Percentiles rank a stretch among this genome's conserved stretches.
Conservation (phyloP, 2,329 filamentous ascomycete species). For the Calonectria pauciramosa region DNA sequence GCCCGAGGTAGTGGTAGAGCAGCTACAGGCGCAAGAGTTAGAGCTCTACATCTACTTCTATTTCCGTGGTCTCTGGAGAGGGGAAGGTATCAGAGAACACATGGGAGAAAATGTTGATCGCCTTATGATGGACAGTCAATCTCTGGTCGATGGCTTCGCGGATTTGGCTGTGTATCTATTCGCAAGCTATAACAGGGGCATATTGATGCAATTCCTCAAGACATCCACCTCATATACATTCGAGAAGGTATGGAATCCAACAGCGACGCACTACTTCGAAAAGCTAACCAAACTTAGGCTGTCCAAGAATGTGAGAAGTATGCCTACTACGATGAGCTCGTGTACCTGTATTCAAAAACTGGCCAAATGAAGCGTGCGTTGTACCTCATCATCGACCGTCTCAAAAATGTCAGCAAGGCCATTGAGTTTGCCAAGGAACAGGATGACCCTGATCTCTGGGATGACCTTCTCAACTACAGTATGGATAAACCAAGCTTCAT, state of each 20-base stretch:
- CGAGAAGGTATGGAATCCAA: slow-evolving; percentile 68
- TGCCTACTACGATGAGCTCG: slow-evolving; percentile 91
- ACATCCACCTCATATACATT: slow-evolving; percentile 90
- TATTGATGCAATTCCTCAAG: slow-evolving; percentile 91
- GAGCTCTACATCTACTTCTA: slow-evolving; percentile 92
- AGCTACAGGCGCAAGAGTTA: slow-evolving; percentile 77
- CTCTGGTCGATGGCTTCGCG: slow-evolving; percentile 87
- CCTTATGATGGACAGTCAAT: slow-evolving; percentile 70
- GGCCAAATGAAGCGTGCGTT: slow-evolving; percentile 93
- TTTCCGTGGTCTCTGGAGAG: slow-evolving; percentile 86
- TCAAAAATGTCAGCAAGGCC: slow-evolving; percentile 90
- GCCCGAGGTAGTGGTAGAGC: slow-evolving; percentile 81
- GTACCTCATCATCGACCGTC: slow-evolving; percentile 92
- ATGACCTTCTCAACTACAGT: slow-evolving; percentile 92
- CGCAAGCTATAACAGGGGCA: slow-evolving; percentile 81
- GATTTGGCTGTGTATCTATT: slow-evolving; percentile 91
- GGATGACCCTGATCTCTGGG: slow-evolving; percentile 92
- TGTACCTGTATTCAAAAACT: slow-evolving; percentile 95
- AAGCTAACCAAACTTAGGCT: slow-evolving; percentile 58
- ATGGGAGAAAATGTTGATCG: slow-evolving; percentile 68
- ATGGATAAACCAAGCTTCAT: slow-evolving; percentile 99
- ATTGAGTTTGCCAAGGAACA: slow-evolving; percentile 96
- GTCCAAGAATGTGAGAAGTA: slow-evolving; percentile 83
- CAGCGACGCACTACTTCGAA: not conserved
- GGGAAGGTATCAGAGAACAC: slow-evolving; percentile 73